Base-by-base conservation (phyloP, 495 filamentous ascomycete species). In the Physcia stellaris region DNA sequence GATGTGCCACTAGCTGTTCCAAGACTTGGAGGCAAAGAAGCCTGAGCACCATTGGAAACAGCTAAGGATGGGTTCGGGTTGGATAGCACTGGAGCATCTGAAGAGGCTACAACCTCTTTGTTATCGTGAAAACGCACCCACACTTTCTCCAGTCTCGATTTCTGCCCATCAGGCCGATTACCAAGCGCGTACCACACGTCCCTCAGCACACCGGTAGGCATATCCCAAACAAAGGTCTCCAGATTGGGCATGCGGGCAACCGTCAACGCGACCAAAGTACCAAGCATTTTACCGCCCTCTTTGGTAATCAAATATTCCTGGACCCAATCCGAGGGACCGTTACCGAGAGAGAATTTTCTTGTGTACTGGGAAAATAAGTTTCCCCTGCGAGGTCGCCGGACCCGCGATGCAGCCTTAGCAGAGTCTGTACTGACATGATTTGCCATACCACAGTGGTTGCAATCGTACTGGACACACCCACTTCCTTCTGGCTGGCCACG, bases 111-210 rank as follows among this genome's bases (percentile, higher is more conserved):
- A 15, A 48, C 41, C 6, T 41, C 37, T 21, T 40, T 19, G 50
- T 87, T 94, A 51, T 94, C 82, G 54, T 94, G 87, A 77, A 86
- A 92, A 31, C 87, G 73, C 21, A 96, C 71, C 80, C 85, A 92
- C 19, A 96, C 66, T 28, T 75, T 74, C 39, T 83, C 79, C 40
- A 94, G 58, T 6, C 80, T 78, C 49, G 79, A 75, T 19, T 79
- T 65, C 35, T 70, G 61, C 12, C 68, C 63, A n/a, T 69, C 54
- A 11, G 68, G 61, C 31, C 75, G 60, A 46, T 78, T 70, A 20
- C 75, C 77, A 17, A 90, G 62, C 17, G 88, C 79, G 50, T 86
- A 70, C 70, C 88, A 96, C 21, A 92, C 79, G 48, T 93, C 84
- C 34, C 86, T 71, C 28, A 88, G 58, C 18, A 94, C 79, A 0